A percentile compares a stretch with the other conserved stretches of the same genome.
phyloP scores from a whole-genome alignment of 2,329 filamentous ascomycete genomes.

The Bipolaris sorokiniana region DNA sequence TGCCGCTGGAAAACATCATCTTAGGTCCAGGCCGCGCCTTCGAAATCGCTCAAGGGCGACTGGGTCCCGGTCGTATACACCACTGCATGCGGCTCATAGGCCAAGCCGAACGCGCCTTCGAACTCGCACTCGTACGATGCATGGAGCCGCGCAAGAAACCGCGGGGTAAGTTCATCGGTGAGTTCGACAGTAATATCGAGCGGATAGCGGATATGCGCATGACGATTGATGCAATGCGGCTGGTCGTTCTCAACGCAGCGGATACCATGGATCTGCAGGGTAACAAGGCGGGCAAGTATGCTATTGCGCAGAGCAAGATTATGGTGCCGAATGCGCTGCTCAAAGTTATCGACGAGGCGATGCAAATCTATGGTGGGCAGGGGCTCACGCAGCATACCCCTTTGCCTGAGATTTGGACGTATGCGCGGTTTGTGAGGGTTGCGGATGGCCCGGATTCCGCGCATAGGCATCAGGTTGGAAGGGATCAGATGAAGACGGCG shows the following conservation, averaged over 20 bases:
- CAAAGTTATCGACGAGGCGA: constrained; percentile 52
- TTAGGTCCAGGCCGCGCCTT: constrained; percentile 52
- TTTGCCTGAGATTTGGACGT: constrained; percentile 53
- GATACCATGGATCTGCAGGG: constrained; percentile 52
- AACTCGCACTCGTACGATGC: constrained; percentile 50
- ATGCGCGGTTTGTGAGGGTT: constrained; percentile 51
- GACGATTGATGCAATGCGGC: constrained; percentile 50
- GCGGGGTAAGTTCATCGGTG: constrained; percentile 50
- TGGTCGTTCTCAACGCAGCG: constrained; percentile 52
- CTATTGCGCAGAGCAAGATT: constrained; percentile 54
- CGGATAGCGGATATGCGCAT: constrained; percentile 52
- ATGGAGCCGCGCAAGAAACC: constrained; percentile 49
- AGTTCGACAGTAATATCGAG: constrained; percentile 53
- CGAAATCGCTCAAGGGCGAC: constrained; percentile 52
- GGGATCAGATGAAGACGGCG: constrained; percentile 53
- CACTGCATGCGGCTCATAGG: constrained; percentile 54
- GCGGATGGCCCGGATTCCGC: constrained; percentile 53
- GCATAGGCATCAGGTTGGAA: constrained; percentile 52
- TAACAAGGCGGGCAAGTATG: constrained; percentile 50
- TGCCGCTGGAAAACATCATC: constrained; percentile 52
- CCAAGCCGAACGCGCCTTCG: constrained; percentile 52
- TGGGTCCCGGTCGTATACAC: constrained; percentile 53
- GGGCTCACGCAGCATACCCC: constrained; percentile 53
- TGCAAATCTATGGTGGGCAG: constrained; percentile 53
- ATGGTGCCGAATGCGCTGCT: constrained; percentile 50